phyloP scores from a whole-genome alignment of 768 basidiomycete genomes.

The Thelephora ganbajun region DNA sequence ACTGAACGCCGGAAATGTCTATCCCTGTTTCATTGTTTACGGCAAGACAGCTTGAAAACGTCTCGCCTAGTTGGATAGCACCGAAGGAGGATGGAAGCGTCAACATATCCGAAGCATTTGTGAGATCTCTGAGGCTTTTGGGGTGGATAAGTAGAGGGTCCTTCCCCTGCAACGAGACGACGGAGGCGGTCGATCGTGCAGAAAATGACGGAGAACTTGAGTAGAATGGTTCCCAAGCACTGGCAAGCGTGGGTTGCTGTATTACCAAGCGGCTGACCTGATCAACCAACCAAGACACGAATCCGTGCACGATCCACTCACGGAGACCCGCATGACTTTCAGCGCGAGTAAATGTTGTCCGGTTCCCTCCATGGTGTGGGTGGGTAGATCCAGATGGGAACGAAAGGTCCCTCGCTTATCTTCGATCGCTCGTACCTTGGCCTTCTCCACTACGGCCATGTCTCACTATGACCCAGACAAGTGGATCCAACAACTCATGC shows the following conservation, averaged over 20 bases:
- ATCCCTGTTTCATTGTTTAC: constrained; percentile 66
- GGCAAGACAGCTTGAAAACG: constrained; percentile 70
- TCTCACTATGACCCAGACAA: constrained; percentile 39
- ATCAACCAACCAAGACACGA: constrained; percentile 3
- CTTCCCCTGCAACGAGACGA: constrained; percentile 63
- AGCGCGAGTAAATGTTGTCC: constrained; percentile 52
- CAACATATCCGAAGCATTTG: constrained; percentile 64
- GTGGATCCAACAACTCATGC: constrained; percentile 83
- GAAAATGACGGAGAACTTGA: constrained; percentile 74
- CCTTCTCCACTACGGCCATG: constrained; percentile 11
- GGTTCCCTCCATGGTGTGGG: constrained; percentile 31
- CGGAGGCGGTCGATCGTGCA: constrained; percentile 64
- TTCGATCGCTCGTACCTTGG: not conserved
- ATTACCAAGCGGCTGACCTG: constrained; percentile 5
- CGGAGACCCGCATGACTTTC: constrained; percentile 83
- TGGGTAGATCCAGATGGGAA: no score
- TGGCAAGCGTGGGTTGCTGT: constrained; percentile 61
- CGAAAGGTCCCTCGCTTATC: not conserved
- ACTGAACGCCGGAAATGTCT: constrained; percentile 45
- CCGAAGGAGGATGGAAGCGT: constrained; percentile 78
- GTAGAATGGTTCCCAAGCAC: constrained; percentile 79
- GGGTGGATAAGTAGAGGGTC: constrained; percentile 61
- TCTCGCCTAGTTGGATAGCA: constrained; percentile 79
- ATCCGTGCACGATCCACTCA: constrained; percentile 26
- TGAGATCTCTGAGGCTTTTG: constrained; percentile 74